Evolutionary conservation across 2,329 filamentous ascomycete genomes (phyloP).

Genomic region (Diplodia scrobiculata): DNA sequence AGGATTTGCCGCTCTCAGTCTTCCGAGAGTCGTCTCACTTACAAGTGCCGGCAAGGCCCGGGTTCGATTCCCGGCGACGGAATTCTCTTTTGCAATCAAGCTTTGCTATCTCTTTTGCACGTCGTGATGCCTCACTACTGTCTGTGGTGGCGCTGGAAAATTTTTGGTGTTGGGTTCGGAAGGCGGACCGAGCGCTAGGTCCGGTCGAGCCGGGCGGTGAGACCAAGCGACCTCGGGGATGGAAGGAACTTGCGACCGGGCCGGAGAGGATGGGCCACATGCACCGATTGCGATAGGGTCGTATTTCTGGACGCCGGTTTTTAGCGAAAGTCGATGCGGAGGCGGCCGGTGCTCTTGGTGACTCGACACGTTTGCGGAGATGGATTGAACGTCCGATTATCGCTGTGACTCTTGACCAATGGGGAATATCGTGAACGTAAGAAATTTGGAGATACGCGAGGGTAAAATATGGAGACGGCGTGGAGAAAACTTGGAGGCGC

Average conservation of each 20-base stretch:
- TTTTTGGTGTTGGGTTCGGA: background rate
- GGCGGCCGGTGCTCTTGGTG: slow-evolving; percentile 7
- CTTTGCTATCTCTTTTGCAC: background rate
- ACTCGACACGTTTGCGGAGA: slow-evolving; percentile 3
- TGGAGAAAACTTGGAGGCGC: background rate
- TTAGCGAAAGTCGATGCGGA: background rate
- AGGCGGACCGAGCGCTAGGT: background rate
- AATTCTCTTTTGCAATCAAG: background rate
- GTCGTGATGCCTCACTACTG: background rate
- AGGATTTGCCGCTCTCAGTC: slow-evolving; percentile 26
- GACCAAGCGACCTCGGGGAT: background rate
- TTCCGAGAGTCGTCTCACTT: slow-evolving; percentile 13
- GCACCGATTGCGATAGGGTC: background rate
- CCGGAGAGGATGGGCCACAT: background rate
- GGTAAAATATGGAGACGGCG: background rate
- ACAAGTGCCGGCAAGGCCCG: slow-evolving; percentile 26
- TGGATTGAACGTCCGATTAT: slow-evolving; percentile 1
- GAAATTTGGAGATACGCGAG: background rate
- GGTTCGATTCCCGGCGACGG: slow-evolving; percentile 27
- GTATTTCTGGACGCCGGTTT: background rate
- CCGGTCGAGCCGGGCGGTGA: background rate
- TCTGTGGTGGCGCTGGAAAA: background rate
- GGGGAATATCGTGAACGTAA: slow-evolving; percentile 3
- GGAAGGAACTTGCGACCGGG: background rate
- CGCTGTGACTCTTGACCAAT: slow-evolving; percentile 3